These are phyloP conservation scores for Scenedesmus sp. DNA, from an alignment of 163 green algal genomes.

Conservation along the genomic window DNA sequence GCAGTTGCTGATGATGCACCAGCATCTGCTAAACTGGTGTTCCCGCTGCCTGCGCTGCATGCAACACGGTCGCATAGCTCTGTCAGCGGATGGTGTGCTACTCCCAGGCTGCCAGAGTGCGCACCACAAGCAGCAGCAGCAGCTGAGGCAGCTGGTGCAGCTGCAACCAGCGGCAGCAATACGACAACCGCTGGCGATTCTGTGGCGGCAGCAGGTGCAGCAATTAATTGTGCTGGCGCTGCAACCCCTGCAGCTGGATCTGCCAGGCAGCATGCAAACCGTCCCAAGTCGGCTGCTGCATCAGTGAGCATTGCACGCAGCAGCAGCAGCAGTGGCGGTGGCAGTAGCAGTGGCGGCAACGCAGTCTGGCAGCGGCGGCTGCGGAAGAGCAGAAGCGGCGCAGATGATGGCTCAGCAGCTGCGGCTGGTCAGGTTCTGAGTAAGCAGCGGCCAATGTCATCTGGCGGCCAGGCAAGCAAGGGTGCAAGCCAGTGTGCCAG, in stretches of 20 bases:
- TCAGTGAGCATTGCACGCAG: background rate
- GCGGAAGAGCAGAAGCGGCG: background rate
- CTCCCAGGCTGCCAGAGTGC: slow-evolving; percentile 20
- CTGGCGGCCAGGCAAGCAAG: background rate
- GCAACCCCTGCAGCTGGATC: background rate
- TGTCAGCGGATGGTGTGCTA: slow-evolving; percentile 23
- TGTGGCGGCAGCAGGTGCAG: background rate
- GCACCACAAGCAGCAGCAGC: background rate
- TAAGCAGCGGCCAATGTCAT: background rate
- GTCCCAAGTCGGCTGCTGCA: background rate
- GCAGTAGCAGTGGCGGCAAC: background rate
- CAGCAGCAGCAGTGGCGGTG: background rate
- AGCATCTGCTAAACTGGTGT: slow-evolving; percentile 22
- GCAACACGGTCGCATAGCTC: background rate
- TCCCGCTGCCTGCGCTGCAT: slow-evolving; percentile 24
- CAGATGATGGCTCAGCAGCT: background rate
- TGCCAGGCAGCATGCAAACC: background rate
- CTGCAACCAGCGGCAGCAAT: background rate
- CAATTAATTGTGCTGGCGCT: background rate
- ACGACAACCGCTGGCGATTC: background rate
- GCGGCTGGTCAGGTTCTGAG: background rate
- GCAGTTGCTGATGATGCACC: background rate
- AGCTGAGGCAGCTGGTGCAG: background rate
- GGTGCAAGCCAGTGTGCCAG: background rate
- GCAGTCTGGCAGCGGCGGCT: background rate